phyloP scores from a whole-genome alignment of 148 eudicot species.

The Vaccinium vitisidaea region DNA sequence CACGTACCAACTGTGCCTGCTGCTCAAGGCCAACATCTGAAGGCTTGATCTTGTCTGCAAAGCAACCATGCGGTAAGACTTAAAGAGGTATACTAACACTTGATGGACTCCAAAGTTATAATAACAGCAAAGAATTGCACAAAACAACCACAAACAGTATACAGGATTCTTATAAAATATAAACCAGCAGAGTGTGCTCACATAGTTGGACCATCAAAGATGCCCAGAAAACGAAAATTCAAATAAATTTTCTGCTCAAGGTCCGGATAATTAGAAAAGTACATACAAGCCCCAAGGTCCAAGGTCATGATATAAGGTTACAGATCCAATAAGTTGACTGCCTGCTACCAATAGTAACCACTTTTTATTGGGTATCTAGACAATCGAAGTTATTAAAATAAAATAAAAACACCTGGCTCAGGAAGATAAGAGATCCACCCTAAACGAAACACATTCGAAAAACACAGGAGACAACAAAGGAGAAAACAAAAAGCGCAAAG shows the following conservation, averaged over 20 bases:
- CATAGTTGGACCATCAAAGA: neutral
- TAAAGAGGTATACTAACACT: neutral
- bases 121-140: neutral
- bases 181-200: neutral
- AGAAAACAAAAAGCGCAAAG: neutral
- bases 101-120: neutral
- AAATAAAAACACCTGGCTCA: neutral
- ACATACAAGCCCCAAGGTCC: constrained; percentile 1
- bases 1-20: constrained; percentile 76
- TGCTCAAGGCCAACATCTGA: constrained; percentile 99
- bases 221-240: neutral
- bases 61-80: neutral
- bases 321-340: neutral
- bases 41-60: constrained; percentile 89
- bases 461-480: neutral
- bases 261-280: neutral
- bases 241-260: no score
- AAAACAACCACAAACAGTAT: neutral
- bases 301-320: neutral
- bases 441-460: neutral
- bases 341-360: no score
- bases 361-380: neutral
- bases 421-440: neutral
- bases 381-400: neutral
- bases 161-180: neutral